Evolutionary conservation across 768 basidiomycete genomes (phyloP).

Genomic region (Kondoa subrosea): DNA sequence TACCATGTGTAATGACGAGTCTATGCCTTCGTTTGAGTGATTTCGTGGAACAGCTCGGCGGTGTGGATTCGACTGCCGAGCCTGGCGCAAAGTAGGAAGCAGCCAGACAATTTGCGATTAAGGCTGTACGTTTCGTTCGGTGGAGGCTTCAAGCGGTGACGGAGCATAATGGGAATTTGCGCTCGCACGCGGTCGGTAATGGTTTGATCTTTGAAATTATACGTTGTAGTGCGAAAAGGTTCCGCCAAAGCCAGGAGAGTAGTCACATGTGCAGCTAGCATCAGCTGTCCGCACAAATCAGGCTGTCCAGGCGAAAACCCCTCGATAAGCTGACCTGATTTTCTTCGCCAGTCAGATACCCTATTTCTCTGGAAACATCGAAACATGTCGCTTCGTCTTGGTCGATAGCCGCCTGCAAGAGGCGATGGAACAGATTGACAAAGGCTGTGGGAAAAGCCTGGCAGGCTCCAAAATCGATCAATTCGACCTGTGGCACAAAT

Average conservation of each 20-base stretch:
- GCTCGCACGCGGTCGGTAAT: constrained; percentile 62
- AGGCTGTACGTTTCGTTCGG: constrained; percentile 87
- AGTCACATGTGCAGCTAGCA: constrained; percentile 69
- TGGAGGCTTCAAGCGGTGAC: constrained; percentile 73
- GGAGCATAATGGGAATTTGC: constrained; percentile 77
- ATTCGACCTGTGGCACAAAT: constrained; percentile 42
- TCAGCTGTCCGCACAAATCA: constrained; percentile 38
- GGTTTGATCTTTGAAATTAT: constrained; percentile 47
- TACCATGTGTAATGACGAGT: constrained; percentile 13
- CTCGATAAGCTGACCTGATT: constrained; percentile 42
- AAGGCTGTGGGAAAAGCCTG: constrained; percentile 68
- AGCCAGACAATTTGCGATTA: constrained; percentile 46
- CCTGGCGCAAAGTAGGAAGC: constrained; percentile 39
- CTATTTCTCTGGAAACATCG: constrained; percentile 58
- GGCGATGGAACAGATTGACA: constrained; percentile 66
- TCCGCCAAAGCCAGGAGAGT: constrained; percentile 70
- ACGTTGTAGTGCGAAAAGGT: constrained; percentile 65
- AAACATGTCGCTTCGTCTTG: constrained; percentile 53
- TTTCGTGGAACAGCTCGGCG: background rate
- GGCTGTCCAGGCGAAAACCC: background rate
- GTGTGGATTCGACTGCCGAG: constrained; percentile 42
- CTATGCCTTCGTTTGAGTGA: constrained; percentile 9
- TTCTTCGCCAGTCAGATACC: constrained; percentile 81
- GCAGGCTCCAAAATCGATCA: constrained; percentile 94
- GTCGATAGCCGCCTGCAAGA: constrained; percentile 62